Percentiles rank a stretch among this genome's conserved stretches.
phyloP scores from a whole-genome alignment of 2,329 filamentous ascomycete species.

The Talaromyces verruculosus region DNA sequence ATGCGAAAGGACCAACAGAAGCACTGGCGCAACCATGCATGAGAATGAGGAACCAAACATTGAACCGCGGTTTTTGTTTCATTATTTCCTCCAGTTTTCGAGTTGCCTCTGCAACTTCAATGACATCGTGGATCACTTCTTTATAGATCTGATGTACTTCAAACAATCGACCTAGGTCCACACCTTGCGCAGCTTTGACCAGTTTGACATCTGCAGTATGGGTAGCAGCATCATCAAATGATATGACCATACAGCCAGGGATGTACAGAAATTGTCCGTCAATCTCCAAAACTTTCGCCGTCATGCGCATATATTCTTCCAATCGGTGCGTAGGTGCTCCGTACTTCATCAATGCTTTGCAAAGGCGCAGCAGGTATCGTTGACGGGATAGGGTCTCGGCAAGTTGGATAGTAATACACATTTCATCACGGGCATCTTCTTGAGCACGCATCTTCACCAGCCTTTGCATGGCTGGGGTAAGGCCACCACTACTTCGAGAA shows the following conservation, averaged over 20 bases:
- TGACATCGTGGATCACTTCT: constrained; percentile 51
- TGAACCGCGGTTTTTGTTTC: constrained; percentile 56
- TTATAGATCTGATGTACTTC: constrained; percentile 53
- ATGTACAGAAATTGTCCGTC: constrained; percentile 90
- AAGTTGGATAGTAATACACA: constrained; percentile 62
- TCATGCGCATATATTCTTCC: constrained; percentile 90
- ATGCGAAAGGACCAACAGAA: constrained; percentile 77
- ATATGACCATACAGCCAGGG: constrained; percentile 92
- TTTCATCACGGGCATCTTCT: constrained; percentile 47
- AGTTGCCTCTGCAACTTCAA: constrained; percentile 50
- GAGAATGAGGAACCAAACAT: constrained; percentile 57
- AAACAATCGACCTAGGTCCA: constrained; percentile 48
- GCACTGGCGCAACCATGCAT: constrained; percentile 76
- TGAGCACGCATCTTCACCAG: constrained; percentile 4
- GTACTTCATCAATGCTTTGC: constrained; percentile 83
- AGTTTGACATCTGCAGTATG: constrained; percentile 52
- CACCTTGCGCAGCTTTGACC: constrained; percentile 45
- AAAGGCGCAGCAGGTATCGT: constrained; percentile 80
- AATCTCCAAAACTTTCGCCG: constrained; percentile 80
- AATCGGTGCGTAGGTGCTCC: constrained; percentile 90
- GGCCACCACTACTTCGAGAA: constrained; percentile 38
- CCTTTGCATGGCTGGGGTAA: constrained; percentile 32
- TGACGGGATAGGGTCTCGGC: constrained; percentile 75
- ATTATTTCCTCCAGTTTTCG: constrained; percentile 56
- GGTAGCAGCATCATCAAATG: constrained; percentile 64